phyloP scores from a whole-genome alignment of 345 rosid genomes.

The Mallotus nudiflorus region DNA sequence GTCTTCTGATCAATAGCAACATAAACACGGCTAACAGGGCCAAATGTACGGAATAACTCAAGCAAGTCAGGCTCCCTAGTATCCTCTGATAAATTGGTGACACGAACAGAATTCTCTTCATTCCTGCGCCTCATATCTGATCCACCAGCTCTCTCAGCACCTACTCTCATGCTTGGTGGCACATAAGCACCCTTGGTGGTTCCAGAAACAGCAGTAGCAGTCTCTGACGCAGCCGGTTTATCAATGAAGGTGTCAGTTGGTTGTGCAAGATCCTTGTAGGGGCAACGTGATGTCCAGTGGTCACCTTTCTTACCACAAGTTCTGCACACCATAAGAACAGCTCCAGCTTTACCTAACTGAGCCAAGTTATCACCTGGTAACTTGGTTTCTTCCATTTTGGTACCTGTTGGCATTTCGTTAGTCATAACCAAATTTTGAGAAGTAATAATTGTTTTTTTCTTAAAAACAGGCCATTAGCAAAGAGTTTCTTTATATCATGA shows the following conservation, averaged over 20 bases:
- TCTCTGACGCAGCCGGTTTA: constrained; percentile 57
- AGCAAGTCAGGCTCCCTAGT: constrained; percentile 79
- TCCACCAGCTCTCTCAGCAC: constrained; percentile 64
- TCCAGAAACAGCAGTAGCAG: constrained; percentile 41
- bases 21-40: constrained; percentile 74
- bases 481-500: background rate
- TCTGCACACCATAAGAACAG: constrained; percentile 85
- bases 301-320: constrained; percentile 90
- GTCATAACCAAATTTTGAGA: background rate
- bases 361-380: constrained; percentile 58
- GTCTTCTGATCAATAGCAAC: constrained; percentile 91
- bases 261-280: constrained; percentile 82
- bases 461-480: background rate
- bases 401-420: constrained; percentile 41
- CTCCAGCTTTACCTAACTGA: constrained; percentile 68
- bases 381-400: constrained; percentile 65
- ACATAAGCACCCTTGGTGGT: constrained; percentile 61
- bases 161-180: constrained; percentile 75
- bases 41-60: constrained; percentile 84
- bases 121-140: constrained; percentile 91
- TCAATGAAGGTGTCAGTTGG: constrained; percentile 53
- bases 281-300: constrained; percentile 91
- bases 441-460: too few species aligned
- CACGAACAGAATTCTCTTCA: constrained; percentile 88
- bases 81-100: constrained; percentile 83